These are phyloP conservation scores for Saccharomycopsis selenospora DNA, from an alignment of 805 yeast genomes.

Conservation along the genomic window DNA sequence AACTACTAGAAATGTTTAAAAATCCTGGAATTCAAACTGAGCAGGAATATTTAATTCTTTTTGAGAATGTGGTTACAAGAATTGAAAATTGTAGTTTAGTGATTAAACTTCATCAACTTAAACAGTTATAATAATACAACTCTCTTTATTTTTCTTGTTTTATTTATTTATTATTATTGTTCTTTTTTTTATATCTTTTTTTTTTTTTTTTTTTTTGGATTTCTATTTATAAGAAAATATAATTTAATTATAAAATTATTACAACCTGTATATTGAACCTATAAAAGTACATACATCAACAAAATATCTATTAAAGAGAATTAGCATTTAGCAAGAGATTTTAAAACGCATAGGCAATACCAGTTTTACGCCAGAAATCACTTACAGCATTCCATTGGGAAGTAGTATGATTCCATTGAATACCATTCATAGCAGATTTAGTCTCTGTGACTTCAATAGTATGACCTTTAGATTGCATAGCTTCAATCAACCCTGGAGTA, in stretches of 20 bases:
- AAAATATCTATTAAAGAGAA: neutral
- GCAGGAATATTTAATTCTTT: conserved; percentile 22
- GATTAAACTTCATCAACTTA: no score
- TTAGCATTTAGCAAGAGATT: neutral
- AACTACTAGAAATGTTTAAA: conserved; percentile 13
- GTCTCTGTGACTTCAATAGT: conserved; percentile 35
- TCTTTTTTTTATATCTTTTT: no score
- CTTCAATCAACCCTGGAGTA: conserved; percentile 34
- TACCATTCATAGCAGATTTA: conserved; percentile 53
- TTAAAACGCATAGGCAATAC: conserved; percentile 60
- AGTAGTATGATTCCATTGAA: conserved; percentile 32
- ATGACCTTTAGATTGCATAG: conserved; percentile 44
- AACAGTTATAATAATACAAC: no score
- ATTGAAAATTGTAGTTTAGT: conserved; percentile 60
- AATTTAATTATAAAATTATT: no score
- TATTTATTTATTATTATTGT: no score
- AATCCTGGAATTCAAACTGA: conserved; percentile 23
- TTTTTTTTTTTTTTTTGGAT: no score
- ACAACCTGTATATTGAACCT: no score
- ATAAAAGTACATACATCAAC: neutral
- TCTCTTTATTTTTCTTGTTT: no score
- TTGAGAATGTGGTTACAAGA: conserved; percentile 59
- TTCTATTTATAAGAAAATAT: no score
- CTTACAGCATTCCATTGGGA: conserved; percentile 64
- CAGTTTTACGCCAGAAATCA: conserved; percentile 87